phyloP scores from a whole-genome alignment of 106 monocot species.

The Phalaenopsis equestris region DNA sequence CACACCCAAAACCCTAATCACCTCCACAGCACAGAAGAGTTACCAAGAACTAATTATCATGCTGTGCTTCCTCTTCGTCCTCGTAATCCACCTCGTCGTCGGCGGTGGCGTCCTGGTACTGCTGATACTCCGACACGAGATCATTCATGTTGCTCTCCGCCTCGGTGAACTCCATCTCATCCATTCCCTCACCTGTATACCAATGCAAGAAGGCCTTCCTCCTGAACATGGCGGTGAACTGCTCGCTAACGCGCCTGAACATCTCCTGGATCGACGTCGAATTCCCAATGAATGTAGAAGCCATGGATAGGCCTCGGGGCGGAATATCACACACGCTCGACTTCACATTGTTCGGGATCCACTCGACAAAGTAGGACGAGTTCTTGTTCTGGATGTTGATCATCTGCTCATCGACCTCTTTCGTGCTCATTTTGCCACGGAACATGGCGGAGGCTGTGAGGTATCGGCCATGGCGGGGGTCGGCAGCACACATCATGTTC shows the following conservation, averaged over 20 bases:
- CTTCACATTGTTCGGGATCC: slow-evolving; percentile 55
- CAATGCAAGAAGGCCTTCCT: slow-evolving; percentile 79
- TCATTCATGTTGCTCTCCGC: slow-evolving; percentile 78
- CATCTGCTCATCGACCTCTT: slow-evolving; percentile 63
- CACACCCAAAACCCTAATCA: too few relatives aligned
- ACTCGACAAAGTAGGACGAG: slow-evolving; percentile 59
- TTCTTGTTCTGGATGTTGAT: slow-evolving; percentile 65
- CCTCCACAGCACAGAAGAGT: too few relatives aligned
- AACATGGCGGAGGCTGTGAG: slow-evolving; percentile 61
- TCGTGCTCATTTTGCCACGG: slow-evolving; percentile 59
- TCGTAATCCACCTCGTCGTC: slow-evolving; percentile 39
- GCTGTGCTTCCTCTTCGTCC: slow-evolving; percentile 19
- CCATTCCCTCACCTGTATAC: slow-evolving; percentile 75
- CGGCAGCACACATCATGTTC: slow-evolving; percentile 67
- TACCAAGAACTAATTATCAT: too few relatives aligned
- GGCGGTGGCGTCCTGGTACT: slow-evolving; percentile 75
- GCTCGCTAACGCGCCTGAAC: slow-evolving; percentile 72
- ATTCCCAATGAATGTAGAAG: slow-evolving; percentile 73
- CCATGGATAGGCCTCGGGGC: slow-evolving; percentile 59
- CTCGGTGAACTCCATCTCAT: slow-evolving; percentile 79
- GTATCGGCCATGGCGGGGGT: slow-evolving; percentile 48
- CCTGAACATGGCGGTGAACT: slow-evolving; percentile 82
- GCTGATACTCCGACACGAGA: slow-evolving; percentile 64
- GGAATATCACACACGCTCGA: slow-evolving; percentile 46
- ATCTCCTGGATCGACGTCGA: slow-evolving; percentile 89